Evolutionary conservation across 192 early-diverging fungal species (phyloP).

Genomic region (Paraglomus occultum): DNA sequence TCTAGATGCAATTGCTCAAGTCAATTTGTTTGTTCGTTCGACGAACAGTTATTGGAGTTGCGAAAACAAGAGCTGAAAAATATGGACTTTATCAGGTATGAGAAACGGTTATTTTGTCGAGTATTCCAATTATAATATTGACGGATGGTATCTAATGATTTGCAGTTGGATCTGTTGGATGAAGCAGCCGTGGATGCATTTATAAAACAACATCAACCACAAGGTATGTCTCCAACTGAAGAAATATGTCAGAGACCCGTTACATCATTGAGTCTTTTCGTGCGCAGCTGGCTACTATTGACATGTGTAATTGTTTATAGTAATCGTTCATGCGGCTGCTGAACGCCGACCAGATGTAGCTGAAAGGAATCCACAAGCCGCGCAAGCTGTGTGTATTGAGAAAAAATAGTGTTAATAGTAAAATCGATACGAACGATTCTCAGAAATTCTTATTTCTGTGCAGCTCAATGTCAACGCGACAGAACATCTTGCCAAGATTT

Average conservation of each 20-base stretch:
- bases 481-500: constrained; percentile 51
- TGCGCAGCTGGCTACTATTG: neutral
- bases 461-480: constrained; percentile 70
- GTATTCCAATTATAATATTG: neutral
- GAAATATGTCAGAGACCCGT: no score
- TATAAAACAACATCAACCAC: constrained; percentile 54
- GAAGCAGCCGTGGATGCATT: constrained; percentile 48
- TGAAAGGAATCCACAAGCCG: constrained; percentile 57
- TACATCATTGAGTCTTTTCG: neutral
- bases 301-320: constrained; percentile 32
- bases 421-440: neutral
- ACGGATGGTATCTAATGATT: neutral
- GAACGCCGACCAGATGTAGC: constrained; percentile 84
- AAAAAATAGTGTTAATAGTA: constrained; percentile 1
- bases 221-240: no score
- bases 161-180: constrained; percentile 68
- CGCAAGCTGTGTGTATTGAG: constrained; percentile 43
- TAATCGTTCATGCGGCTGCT: constrained; percentile 82
- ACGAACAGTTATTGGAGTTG: constrained; percentile 67
- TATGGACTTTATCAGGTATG: constrained; percentile 53
- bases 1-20: neutral
- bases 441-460: neutral
- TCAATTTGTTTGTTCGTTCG: neutral
- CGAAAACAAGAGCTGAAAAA: constrained; percentile 55
- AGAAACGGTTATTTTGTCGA: constrained; percentile 1